Percentiles rank a stretch among this genome's conserved stretches.
Conservation (phyloP, 1,284 basidiomycete genomes). For the Entoloma clypeatum region DNA sequence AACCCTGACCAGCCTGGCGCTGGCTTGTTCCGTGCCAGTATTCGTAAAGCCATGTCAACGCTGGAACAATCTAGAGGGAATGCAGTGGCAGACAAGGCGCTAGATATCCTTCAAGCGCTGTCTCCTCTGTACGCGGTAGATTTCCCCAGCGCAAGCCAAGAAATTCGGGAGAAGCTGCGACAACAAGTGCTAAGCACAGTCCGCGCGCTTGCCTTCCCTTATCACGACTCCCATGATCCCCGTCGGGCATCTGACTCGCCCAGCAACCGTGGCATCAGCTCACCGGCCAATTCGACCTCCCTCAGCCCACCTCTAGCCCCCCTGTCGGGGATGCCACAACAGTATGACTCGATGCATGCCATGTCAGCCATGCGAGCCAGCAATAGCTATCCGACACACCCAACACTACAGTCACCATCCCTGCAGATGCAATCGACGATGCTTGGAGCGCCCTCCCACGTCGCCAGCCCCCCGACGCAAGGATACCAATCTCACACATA, state of each 20-base stretch:
- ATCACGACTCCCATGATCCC: conserved; percentile 63
- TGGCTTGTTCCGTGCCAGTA: conserved; percentile 65
- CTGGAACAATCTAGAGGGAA: conserved; percentile 60
- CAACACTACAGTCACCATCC: conserved; percentile 31
- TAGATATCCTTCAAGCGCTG: conserved; percentile 62
- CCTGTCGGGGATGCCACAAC: conserved; percentile 32
- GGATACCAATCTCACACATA: too few species aligned
- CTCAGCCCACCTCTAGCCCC: conserved; percentile 42
- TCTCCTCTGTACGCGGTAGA: conserved; percentile 66
- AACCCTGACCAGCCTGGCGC: conserved; percentile 75
- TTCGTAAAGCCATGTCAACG: conserved; percentile 61
- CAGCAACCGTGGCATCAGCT: conserved; percentile 19
- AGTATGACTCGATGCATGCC: conserved; percentile 30
- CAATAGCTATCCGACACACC: conserved; percentile 22
- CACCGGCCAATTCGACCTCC: conserved; percentile 27
- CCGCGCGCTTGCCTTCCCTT: conserved; percentile 72
- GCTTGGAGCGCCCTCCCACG: conserved; percentile 17
- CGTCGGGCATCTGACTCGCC: conserved; percentile 48
- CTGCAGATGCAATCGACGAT: conserved; percentile 29
- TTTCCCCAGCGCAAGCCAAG: conserved; percentile 42
- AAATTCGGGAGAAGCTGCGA: conserved; percentile 57
- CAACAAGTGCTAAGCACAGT: conserved; percentile 59
- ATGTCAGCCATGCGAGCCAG: conserved; percentile 33
- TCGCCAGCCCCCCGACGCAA: conserved; percentile 16
- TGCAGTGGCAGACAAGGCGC: conserved; percentile 68